Conservation (phyloP, 129 eudicot genomes). For the Chrysanthemum seticuspe region DNA sequence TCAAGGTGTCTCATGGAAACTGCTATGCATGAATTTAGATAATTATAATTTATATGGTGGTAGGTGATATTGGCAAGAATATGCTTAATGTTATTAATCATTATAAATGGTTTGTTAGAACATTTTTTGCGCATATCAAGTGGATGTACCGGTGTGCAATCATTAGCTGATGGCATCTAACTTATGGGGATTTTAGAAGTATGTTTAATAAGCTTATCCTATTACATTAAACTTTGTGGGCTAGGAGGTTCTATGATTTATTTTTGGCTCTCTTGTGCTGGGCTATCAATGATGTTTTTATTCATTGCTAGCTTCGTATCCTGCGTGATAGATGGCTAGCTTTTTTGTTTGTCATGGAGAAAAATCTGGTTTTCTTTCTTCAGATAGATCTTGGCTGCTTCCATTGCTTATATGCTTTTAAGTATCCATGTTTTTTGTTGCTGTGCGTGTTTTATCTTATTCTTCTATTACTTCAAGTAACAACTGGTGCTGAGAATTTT, state of each 20-base stretch:
- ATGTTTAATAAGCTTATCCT: too few relatives aligned
- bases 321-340: too few relatives aligned
- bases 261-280: too few relatives aligned
- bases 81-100: background rate
- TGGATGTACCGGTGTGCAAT: too few relatives aligned
- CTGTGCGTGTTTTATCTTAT: background rate
- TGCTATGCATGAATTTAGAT: constrained; percentile 1
- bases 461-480: background rate
- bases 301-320: too few relatives aligned
- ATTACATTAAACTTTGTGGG: too few relatives aligned
- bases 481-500: background rate
- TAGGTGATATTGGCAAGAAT: constrained; percentile 3
- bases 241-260: too few relatives aligned
- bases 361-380: background rate
- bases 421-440: background rate
- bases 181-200: too few relatives aligned
- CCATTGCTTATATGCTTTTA: background rate
- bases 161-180: too few relatives aligned
- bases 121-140: background rate
- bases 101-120: background rate
- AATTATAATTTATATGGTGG: background rate
- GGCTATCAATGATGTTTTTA: too few relatives aligned
- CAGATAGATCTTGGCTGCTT: background rate
- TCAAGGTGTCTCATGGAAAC: background rate
- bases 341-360: background rate